These are phyloP conservation scores for Aureobasidium namibiae DNA, from an alignment of 2,329 filamentous ascomycete genomes.

Conservation along the genomic window DNA sequence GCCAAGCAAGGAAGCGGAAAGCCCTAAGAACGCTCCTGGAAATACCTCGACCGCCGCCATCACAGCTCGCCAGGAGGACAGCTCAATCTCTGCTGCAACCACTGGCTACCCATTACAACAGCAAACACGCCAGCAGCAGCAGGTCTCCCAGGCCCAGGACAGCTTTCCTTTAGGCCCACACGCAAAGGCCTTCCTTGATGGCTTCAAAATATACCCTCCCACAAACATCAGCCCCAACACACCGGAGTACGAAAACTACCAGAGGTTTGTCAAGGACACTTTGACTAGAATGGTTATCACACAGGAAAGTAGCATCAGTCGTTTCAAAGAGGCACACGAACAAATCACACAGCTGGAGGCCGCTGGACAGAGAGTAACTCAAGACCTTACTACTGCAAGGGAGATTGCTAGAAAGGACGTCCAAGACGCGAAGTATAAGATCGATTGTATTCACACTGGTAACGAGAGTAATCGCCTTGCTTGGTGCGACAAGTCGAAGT, in stretches of 20 bases:
- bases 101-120: no score
- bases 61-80: background rate
- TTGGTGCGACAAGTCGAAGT: background rate
- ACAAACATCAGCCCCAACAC: constrained; percentile 9
- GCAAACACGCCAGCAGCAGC: constrained; percentile 16
- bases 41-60: no score
- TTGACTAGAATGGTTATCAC: constrained; percentile 5
- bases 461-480: constrained; percentile 14
- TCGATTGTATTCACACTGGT: constrained; percentile 11
- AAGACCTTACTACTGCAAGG: constrained; percentile 8
- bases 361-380: constrained; percentile 5
- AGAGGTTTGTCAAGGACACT: constrained; percentile 2
- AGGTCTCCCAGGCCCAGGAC: constrained; percentile 21
- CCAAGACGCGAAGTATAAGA: constrained; percentile 11
- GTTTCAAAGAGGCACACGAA: background rate
- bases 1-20: background rate
- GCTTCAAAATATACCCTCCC: constrained; percentile 14
- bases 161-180: constrained; percentile 25
- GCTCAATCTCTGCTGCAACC: no score
- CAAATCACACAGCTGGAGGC: constrained; percentile 9
- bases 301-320: constrained; percentile 10
- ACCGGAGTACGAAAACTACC: constrained; percentile 15
- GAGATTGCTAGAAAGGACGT: constrained; percentile 9
- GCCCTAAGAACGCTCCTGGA: background rate
- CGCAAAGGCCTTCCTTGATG: constrained; percentile 14